phyloP scores from a whole-genome alignment of 305 asterid genomes.

The Lippia alba region DNA sequence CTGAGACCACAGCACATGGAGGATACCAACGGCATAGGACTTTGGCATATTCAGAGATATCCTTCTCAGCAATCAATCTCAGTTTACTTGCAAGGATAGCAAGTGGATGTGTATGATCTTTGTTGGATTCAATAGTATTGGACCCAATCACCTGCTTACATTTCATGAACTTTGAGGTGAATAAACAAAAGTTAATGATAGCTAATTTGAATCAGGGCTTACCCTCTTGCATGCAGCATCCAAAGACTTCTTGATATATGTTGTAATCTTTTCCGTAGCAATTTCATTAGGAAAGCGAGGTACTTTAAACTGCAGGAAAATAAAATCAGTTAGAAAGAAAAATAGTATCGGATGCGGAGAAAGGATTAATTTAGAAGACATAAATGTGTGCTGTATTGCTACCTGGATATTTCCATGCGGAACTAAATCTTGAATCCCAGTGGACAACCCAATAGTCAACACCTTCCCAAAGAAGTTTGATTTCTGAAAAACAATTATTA shows the following conservation, averaged over 20 bases:
- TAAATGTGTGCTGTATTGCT: constrained; percentile 28
- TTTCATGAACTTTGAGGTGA: constrained; percentile 32
- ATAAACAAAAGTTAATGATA: constrained; percentile 27
- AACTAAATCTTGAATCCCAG: constrained; percentile 57
- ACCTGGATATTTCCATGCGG: constrained; percentile 64
- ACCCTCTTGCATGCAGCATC: constrained; percentile 88
- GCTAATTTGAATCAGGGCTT: constrained; percentile 39
- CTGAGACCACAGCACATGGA: constrained; percentile 66
- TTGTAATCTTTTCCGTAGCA: constrained; percentile 60
- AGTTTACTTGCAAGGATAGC: constrained; percentile 82
- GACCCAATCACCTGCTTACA: constrained; percentile 60
- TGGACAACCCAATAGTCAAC: constrained; percentile 61
- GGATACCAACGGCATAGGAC: constrained; percentile 74
- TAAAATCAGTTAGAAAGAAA: constrained; percentile 36
- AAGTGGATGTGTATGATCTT: constrained; percentile 66
- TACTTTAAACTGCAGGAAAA: constrained; percentile 55
- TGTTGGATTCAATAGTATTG: constrained; percentile 48
- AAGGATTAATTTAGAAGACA: constrained; percentile 11
- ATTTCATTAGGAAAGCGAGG: constrained; percentile 54
- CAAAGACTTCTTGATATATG: constrained; percentile 67
- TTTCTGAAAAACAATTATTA: constrained; percentile 62
- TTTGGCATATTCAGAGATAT: constrained; percentile 65
- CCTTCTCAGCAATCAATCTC: constrained; percentile 72
- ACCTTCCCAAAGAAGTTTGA: constrained; percentile 69
- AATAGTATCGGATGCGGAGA: constrained; percentile 9